Base-by-base conservation (phyloP, 352 stramenopile genomes). In the Elongisporangium senticosum region DNA sequence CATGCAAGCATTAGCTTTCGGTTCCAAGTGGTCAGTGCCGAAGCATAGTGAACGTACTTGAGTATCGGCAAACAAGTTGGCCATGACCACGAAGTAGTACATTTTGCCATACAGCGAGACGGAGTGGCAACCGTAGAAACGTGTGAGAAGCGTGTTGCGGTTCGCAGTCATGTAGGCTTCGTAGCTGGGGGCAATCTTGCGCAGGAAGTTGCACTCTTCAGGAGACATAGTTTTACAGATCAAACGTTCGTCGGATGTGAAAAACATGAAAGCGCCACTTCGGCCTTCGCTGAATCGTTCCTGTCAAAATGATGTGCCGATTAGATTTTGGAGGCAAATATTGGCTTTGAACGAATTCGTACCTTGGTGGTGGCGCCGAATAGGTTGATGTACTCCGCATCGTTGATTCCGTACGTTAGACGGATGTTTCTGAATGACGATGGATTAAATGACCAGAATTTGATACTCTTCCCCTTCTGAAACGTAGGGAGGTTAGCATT, bases 21-120 rank as follows among this genome's bases (percentile, higher is more conserved):
- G 5, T 59, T 8, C 10, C 4, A 22, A 0, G 7, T 54, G 1
- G 14, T 4, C 28, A 28, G 17, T 14, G 33, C 1, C 13, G 33
- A 43, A 15, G 7, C 1, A 37, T 50, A 19, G 23, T 15, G 21
- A 19, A 11, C 53, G 26, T 28, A 87, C 82, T 55, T 92, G 83
- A 7, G 81, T 95, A 40, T 94, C 85, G 2, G 79, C 72, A 64
- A 97, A 96, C 50, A 97, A 55, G 52, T 97, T 97, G 14, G 74
- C 85, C 90, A 97, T 97, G 24, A 97, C 90, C 19, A 97, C 87
- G 59, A 97, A 97, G 68, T 92, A 94, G 72, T 96, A 96, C 72
- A 89, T 93, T 50, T 95, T 93, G 24, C 89, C 87, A 62, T 97
- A 97, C 68, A 97, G 60, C 13, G 74, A 82, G 19, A 97, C 83